Evolutionary conservation across 83 land plant genomes (phyloP), one percentile per base, ranked within the genome.

Genomic region (Picea engelmannii): DNA sequence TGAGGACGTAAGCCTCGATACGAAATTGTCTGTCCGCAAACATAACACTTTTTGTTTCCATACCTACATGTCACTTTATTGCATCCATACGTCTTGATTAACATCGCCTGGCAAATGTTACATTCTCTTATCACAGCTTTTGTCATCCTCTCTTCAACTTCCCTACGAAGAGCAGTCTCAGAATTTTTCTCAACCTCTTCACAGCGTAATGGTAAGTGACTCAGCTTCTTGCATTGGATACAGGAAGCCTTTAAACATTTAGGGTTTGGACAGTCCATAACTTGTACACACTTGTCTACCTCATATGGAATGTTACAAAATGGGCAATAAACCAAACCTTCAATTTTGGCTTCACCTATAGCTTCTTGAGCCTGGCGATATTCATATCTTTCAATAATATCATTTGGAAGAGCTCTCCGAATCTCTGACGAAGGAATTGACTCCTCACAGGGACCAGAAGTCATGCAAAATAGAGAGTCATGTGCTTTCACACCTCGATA

Each of bases 331-430:
- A 47, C 52, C 52, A 47, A 7, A 47, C 1, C 10, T 47, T 47
- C 52, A 47, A 47, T 47, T 47, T 47, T 8, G 10, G 52, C 52
- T 47, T 47, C 52, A 47, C 0, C 52, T 47, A 47, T 7, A 7
- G 52, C 52, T 47, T 47, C 11, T 1, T 47, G 52, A 1, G 52
- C 52, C 52, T 47, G 52, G 9, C 52, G 52, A 47, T 47, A 8
- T 8, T 47, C 52, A 47, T 86, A 91, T 55, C 70, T 85, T 81
- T 94, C 93, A 23, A 97, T 89, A 83, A 93, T 87, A 84, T 91
- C 52, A 9, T 47, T 47, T 47, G 52, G 52, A 47, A 47, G 52
- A 47, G 10, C 52, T 47, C 10, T 47, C 2, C 0, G 0, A 47
- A 88, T 88, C 90, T 88, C 90, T 59, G 90, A 86, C 69, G 27